phyloP scores from a whole-genome alignment of 2,329 filamentous ascomycete species.

The Sodiomyces alkalinus region DNA sequence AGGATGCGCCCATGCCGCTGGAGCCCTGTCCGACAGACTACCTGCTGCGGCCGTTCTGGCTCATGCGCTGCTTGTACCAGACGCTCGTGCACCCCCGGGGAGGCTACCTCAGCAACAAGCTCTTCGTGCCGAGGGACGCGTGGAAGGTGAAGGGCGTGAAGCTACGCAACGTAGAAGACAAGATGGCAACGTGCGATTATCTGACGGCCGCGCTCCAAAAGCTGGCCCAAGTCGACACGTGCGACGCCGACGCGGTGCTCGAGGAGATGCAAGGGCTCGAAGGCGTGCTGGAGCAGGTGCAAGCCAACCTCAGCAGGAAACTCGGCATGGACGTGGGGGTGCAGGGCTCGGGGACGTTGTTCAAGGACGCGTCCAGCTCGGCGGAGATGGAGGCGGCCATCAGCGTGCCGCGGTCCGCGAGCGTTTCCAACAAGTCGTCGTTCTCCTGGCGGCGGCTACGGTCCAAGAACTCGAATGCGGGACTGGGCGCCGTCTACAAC shows the following conservation, averaged over 20 bases:
- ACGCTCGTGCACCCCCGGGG: conserved; percentile 83
- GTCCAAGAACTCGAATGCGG: conserved; percentile 69
- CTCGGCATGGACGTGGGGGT: conserved; percentile 88
- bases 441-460: conserved; percentile 84
- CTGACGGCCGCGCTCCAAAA: conserved; percentile 80
- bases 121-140: conserved; percentile 84
- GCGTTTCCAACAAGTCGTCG: conserved; percentile 58
- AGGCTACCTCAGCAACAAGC: conserved; percentile 77
- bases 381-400: conserved; percentile 28
- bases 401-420: conserved; percentile 36
- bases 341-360: conserved; percentile 55
- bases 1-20: conserved; percentile 58
- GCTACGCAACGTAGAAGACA: conserved; percentile 81
- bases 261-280: conserved; percentile 92
- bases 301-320: conserved; percentile 61
- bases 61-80: conserved; percentile 89
- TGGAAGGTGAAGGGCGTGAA: conserved; percentile 93
- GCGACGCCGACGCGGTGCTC: conserved; percentile 78
- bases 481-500: conserved; percentile 34
- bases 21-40: conserved; percentile 86
- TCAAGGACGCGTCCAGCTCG: conserved; percentile 48
- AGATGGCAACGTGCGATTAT: conserved; percentile 80
- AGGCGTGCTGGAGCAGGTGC: conserved; percentile 71
- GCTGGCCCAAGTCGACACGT: conserved; percentile 69
- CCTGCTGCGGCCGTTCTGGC: conserved; percentile 89